A percentile compares a stretch with the other conserved stretches of the same genome.
These are phyloP conservation scores for Blastobotrys apis DNA, from an alignment of 1,139 yeast species.

Conservation along the genomic window DNA sequence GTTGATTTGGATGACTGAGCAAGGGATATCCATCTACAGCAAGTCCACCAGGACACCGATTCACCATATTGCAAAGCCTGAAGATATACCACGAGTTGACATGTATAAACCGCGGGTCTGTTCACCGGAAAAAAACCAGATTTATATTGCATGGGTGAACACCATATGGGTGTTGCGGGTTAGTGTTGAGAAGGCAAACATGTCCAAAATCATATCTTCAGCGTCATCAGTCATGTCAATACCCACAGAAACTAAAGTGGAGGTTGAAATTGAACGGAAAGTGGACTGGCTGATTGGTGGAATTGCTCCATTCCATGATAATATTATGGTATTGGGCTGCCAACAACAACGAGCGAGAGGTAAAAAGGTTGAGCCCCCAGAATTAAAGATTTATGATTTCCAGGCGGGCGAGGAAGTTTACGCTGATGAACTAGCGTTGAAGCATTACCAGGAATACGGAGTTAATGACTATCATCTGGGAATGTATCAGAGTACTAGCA, in stretches of 20 bases:
- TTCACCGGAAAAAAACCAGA: conserved; percentile 61
- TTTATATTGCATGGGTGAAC: conserved; percentile 80
- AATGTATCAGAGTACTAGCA: conserved; percentile 19
- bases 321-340: conserved; percentile 42
- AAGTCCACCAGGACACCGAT: conserved; percentile 32
- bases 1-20: conserved; percentile 72
- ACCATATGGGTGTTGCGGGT: conserved; percentile 70
- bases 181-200: conserved; percentile 14
- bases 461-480: conserved; percentile 70
- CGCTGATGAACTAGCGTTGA: conserved; percentile 74
- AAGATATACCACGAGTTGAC: conserved; percentile 66
- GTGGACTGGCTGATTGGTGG: conserved; percentile 72
- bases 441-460: conserved; percentile 57
- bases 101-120: conserved; percentile 78
- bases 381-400: conserved; percentile 62
- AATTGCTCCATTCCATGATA: conserved; percentile 50
- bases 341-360: neutral
- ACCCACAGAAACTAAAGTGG: conserved; percentile 48
- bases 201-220: conserved; percentile 22
- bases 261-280: conserved; percentile 51
- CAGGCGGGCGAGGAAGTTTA: conserved; percentile 69
- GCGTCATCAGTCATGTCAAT: conserved; percentile 28
- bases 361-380: conserved; percentile 47
- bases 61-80: conserved; percentile 53
- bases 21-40: conserved; percentile 53